These are phyloP conservation scores for Cadophora malorum DNA, from an alignment of 2,329 filamentous ascomycete species.

Conservation along the genomic window DNA sequence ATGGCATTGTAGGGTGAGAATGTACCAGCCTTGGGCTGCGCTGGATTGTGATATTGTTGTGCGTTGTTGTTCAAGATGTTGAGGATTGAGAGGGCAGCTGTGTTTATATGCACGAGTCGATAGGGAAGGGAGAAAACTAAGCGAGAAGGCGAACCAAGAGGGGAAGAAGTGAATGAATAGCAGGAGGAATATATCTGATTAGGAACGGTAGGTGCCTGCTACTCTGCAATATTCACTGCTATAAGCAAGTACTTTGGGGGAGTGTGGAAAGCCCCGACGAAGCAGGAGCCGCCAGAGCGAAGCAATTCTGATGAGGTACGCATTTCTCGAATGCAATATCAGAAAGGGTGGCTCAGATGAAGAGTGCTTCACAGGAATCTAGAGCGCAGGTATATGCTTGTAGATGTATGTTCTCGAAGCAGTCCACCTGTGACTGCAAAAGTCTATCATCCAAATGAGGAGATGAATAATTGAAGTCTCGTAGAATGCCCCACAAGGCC, in stretches of 20 bases:
- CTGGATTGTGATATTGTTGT: neutral
- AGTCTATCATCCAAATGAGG: neutral
- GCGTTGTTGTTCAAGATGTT: neutral
- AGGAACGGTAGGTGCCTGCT: neutral
- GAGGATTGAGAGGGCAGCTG: neutral
- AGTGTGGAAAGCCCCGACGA: neutral
- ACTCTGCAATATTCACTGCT: no score
- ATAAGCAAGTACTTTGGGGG: no score
- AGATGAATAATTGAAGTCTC: neutral
- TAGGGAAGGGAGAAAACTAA: neutral
- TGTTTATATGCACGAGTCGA: neutral
- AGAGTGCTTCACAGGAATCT: neutral
- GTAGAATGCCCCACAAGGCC: conserved; percentile 10
- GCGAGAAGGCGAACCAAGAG: neutral
- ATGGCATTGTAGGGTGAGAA: no score
- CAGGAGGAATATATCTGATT: neutral
- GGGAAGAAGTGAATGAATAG: neutral
- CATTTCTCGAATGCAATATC: neutral
- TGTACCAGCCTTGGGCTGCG: no score
- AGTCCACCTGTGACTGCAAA: neutral
- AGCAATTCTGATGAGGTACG: neutral
- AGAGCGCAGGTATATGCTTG: neutral
- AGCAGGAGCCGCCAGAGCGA: neutral
- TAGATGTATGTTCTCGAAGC: neutral
- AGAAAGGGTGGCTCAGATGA: no score